Evolutionary conservation across 208 protist genomes (phyloP).

Genomic region (Leishmania mexicana): DNA sequence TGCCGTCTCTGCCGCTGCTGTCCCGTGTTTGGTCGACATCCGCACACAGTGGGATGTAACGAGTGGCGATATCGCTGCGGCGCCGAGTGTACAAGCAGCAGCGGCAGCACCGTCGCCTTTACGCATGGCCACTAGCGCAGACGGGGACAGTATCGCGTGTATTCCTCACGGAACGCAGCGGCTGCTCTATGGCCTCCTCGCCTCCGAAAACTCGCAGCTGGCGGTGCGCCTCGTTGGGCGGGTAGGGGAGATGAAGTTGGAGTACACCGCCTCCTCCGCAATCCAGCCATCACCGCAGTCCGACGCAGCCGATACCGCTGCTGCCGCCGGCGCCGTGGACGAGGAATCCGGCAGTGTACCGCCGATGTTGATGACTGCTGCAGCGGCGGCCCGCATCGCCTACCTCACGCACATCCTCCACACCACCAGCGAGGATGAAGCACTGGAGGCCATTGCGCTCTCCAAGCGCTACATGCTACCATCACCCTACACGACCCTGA

Average conservation of each 20-base stretch:
- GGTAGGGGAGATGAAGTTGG: constrained; percentile 48
- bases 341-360: neutral
- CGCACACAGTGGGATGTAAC: constrained; percentile 26
- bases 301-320: constrained; percentile 4
- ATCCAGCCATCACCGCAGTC: constrained; percentile 8
- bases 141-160: constrained; percentile 17
- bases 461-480: constrained; percentile 44
- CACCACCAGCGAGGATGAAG: constrained; percentile 30
- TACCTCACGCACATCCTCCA: constrained; percentile 32
- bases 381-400: constrained; percentile 45
- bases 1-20: constrained; percentile 38
- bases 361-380: constrained; percentile 50
- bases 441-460: constrained; percentile 48
- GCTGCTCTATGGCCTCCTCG: constrained; percentile 24
- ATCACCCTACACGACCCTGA: constrained; percentile 64
- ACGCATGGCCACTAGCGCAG: constrained; percentile 14
- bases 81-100: neutral
- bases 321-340: neutral
- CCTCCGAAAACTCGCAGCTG: constrained; percentile 11
- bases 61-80: neutral
- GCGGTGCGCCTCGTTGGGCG: constrained; percentile 46
- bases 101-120: constrained; percentile 4
- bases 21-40: constrained; percentile 61
- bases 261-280: constrained; percentile 51
- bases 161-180: constrained; percentile 45